Evolutionary conservation across 163 green algal species (phyloP).

Genomic region (Scenedesmus sp.): DNA sequence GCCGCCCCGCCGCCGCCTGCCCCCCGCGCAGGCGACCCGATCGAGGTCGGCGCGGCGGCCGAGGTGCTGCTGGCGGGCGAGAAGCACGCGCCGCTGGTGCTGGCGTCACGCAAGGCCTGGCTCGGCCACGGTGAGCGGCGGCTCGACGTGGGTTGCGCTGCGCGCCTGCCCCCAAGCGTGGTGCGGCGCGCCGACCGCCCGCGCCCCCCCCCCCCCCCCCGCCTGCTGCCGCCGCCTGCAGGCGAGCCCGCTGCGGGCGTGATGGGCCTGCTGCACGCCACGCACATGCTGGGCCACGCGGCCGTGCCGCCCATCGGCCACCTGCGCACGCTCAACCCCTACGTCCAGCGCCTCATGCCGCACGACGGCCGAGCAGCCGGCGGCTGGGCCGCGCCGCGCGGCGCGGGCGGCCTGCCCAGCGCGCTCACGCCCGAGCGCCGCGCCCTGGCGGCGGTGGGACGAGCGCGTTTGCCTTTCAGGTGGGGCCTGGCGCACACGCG

Average conservation of each 20-base stretch:
- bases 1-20: background rate
- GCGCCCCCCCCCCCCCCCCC: too few species aligned
- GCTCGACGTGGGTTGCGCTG: too few species aligned
- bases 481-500: too few species aligned
- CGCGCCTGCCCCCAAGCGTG: too few species aligned
- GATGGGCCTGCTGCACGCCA: slow-evolving; percentile 41
- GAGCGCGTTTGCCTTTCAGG: slow-evolving; percentile 82
- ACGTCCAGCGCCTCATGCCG: slow-evolving; percentile 51
- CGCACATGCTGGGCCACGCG: background rate
- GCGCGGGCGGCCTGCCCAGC: background rate
- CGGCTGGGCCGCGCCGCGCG: slow-evolving; percentile 32
- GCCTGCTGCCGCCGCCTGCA: too few species aligned
- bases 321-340: slow-evolving; percentile 74
- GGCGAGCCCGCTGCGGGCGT: slow-evolving; percentile 74
- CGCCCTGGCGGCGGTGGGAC: slow-evolving; percentile 59
- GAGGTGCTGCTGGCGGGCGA: slow-evolving; percentile 12
- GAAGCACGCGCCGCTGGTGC: slow-evolving; percentile 22
- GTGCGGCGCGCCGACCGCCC: too few species aligned
- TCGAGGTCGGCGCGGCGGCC: slow-evolving; percentile 37
- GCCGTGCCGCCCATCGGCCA: slow-evolving; percentile 60
- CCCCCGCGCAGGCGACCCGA: slow-evolving; percentile 27
- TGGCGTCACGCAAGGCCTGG: slow-evolving; percentile 66
- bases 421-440: background rate
- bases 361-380: slow-evolving; percentile 37
- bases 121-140: slow-evolving; percentile 78